phyloP scores from a whole-genome alignment of 169 alveolate genomes.

The Cyclospora cayetanensis region DNA sequence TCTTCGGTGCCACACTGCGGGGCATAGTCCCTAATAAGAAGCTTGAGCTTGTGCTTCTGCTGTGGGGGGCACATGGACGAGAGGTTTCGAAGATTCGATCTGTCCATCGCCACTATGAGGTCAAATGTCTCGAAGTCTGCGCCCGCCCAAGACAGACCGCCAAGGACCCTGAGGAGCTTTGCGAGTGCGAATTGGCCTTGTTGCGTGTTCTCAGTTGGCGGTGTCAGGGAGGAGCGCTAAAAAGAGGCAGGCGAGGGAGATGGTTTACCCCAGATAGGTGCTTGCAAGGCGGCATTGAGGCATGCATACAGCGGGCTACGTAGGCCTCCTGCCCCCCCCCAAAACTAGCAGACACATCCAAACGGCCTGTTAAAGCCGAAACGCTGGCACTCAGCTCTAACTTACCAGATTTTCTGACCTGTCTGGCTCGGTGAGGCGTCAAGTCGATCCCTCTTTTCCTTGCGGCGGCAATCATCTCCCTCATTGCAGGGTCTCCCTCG shows the following conservation, averaged over 20 bases:
- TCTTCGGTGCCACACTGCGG: conserved; percentile 14
- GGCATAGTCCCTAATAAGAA: conserved; percentile 15
- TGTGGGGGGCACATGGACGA: conserved; percentile 7
- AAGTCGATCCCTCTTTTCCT: conserved; percentile 25
- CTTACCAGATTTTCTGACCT: background rate
- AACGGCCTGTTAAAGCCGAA: background rate
- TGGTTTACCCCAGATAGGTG: too few species aligned
- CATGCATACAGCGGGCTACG: too few species aligned
- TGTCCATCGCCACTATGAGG: conserved; percentile 20
- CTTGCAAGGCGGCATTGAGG: too few species aligned
- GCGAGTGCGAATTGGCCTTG: background rate
- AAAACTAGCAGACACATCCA: too few species aligned
- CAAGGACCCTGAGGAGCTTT: background rate
- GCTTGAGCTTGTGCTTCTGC: background rate
- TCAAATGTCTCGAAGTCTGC: conserved; percentile 40
- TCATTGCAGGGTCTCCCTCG: conserved; percentile 47
- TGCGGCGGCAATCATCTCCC: conserved; percentile 19
- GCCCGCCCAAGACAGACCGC: background rate
- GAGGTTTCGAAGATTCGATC: background rate
- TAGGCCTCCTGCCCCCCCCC: too few species aligned
- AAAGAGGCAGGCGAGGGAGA: too few species aligned
- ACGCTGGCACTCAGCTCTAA: background rate
- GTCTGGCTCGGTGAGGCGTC: conserved; percentile 38
- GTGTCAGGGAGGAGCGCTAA: too few species aligned
- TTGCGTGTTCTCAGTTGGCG: too few species aligned